Conservation (phyloP, 2,329 filamentous ascomycete species). For the Colletotrichum gloeosporioides region DNA sequence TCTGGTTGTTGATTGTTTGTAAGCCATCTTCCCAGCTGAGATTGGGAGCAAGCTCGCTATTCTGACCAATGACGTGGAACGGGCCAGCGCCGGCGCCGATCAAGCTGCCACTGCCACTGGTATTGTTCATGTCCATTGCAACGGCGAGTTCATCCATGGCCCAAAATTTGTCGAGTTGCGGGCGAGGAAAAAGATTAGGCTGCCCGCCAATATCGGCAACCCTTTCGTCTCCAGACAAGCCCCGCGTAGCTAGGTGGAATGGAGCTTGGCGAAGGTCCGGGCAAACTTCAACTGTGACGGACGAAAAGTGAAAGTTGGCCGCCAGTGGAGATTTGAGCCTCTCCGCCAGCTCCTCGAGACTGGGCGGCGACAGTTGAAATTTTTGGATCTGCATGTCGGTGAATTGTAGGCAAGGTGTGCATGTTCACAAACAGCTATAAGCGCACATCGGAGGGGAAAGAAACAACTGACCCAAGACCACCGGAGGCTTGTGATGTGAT, state of each 20-base stretch:
- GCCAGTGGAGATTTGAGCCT: conserved; percentile 23
- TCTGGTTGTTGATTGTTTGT: conserved; percentile 29
- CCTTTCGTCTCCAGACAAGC: conserved; percentile 41
- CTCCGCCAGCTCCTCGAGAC: conserved; percentile 29
- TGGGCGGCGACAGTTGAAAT: conserved; percentile 27
- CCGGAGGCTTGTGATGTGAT: not conserved
- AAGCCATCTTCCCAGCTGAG: conserved; percentile 32
- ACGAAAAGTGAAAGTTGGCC: conserved; percentile 27
- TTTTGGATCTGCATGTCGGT: conserved; percentile 21
- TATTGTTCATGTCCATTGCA: conserved; percentile 39
- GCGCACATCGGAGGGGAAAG: not conserved
- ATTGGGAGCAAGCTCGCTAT: conserved; percentile 46
- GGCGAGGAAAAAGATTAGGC: conserved; percentile 41
- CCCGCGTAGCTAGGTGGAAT: conserved; percentile 41
- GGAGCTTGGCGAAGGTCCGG: conserved; percentile 42
- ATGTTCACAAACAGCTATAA: not conserved
- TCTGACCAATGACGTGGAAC: conserved; percentile 44
- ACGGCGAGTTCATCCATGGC: conserved; percentile 33
- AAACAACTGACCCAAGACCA: not conserved
- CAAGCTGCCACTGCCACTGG: conserved; percentile 34
- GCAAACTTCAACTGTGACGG: conserved; percentile 30
- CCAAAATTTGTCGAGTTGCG: conserved; percentile 38
- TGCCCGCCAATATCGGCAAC: conserved; percentile 51
- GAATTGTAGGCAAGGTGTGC: not conserved
- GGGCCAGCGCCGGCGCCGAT: conserved; percentile 49